Base-by-base conservation (phyloP, 768 basidiomycete genomes). In the Lactarius hatsudake region DNA sequence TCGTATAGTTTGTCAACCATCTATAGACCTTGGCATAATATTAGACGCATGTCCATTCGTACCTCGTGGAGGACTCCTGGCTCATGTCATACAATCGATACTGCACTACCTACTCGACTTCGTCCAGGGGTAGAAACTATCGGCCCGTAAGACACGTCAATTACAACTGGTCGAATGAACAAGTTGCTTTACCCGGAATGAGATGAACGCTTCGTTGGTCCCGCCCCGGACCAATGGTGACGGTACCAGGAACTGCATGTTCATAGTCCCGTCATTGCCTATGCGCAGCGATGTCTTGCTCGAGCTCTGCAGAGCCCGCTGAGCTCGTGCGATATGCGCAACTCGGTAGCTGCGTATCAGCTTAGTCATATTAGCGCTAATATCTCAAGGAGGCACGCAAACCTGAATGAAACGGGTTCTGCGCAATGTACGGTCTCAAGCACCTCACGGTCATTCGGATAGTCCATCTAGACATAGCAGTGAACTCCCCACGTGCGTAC, bases 241-340 rank as follows among this genome's bases (percentile, higher is more conserved):
- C 36, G 83, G 89, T 83, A 97, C 94, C 71, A 97, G 81, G 76
- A 97, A 92, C 72, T 98, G 96, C 66, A 98, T 77, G 72, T 92
- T 93, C 43, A 98, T 79, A 54, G 95, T 77, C 0, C 96, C 96
- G 61, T 87, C 84, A 26, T 83, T 81, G 71, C 96, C 92, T 26
- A 97, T 94, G 40, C 94, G 84, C 54, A 98, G 76, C 0, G 94
- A 96, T 2, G 95, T 92, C 74, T 97, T 97, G 28, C 87, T 87
- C 0, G 94, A 95, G 63, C 82, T 87, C 66, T 91, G 87, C 61
- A 98, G 77, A 9, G 96, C 95, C 2, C 88, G 83, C 54, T 87
- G 75, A 2, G 91, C 85, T 54, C 86, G 83, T 15, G 84, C 75
- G 61, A 98, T 87, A 72, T 94, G 91, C n/a, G 80, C 77, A 66